Percentiles rank a stretch among this genome's conserved stretches.
phyloP scores from a whole-genome alignment of 2,329 filamentous ascomycete genomes.

The Colletotrichum lini region DNA sequence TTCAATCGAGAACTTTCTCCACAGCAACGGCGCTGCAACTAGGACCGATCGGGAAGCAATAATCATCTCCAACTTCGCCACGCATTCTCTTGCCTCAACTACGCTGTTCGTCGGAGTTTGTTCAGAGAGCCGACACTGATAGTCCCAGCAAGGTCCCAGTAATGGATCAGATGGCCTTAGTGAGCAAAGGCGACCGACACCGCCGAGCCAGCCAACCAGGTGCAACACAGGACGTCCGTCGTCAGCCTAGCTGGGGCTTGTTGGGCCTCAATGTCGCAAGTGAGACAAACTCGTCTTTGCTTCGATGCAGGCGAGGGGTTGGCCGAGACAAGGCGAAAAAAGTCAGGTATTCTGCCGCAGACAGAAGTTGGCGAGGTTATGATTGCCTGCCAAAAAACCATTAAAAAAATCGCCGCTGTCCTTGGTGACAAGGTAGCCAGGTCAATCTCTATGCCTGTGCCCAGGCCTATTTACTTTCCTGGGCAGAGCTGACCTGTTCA shows the following conservation, averaged over 20 bases:
- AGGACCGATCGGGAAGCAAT: neutral
- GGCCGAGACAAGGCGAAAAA: slow-evolving; percentile 21
- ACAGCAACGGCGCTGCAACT: slow-evolving; percentile 3
- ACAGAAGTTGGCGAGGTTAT: neutral
- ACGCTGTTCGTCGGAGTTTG: slow-evolving; percentile 25
- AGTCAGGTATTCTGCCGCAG: slow-evolving; percentile 20
- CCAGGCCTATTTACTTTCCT: slow-evolving; percentile 4
- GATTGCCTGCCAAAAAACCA: neutral
- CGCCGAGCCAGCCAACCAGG: neutral
- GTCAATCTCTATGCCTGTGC: neutral
- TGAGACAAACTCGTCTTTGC: slow-evolving; percentile 31
- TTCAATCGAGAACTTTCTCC: neutral
- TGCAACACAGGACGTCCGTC: slow-evolving; percentile 18
- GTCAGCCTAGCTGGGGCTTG: slow-evolving; percentile 21
- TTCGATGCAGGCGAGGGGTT: slow-evolving; percentile 27
- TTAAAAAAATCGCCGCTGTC: neutral
- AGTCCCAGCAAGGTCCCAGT: neutral
- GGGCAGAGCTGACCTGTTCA: neutral
- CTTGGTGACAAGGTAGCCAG: slow-evolving; percentile 20
- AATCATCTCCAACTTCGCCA: neutral
- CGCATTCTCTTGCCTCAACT: slow-evolving; percentile 28
- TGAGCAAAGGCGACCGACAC: slow-evolving; percentile 13
- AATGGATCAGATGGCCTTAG: neutral
- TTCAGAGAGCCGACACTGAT: slow-evolving; percentile 5
- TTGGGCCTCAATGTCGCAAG: slow-evolving; percentile 26